Conservation (phyloP, 176 grass and related monocot species). For the Rhynchospora tenuis region DNA sequence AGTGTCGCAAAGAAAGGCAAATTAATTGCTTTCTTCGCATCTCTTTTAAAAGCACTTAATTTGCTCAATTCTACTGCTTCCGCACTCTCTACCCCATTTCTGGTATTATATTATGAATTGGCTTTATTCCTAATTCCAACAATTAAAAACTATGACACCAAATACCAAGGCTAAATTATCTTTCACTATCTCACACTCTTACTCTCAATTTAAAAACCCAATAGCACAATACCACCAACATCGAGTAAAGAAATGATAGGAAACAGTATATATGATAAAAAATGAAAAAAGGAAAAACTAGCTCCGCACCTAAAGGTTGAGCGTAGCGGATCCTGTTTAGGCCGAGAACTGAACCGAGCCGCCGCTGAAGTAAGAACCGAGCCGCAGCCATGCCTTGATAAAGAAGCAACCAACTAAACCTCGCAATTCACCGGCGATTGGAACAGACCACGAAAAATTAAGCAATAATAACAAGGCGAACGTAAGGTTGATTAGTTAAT, state of each 20-base stretch:
- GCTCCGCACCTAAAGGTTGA: neutral
- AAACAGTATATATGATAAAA: neutral
- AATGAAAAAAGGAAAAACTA: neutral
- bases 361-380: constrained; percentile 12
- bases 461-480: neutral
- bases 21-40: neutral
- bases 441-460: neutral
- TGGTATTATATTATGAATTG: neutral
- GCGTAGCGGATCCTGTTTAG: neutral
- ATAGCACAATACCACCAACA: neutral
- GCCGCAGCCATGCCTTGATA: constrained; percentile 43
- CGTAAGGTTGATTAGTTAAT: neutral
- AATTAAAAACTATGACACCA: neutral
- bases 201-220: neutral
- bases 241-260: neutral
- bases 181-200: neutral
- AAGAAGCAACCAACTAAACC: neutral
- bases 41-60: neutral
- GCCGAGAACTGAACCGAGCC: neutral
- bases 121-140: neutral
- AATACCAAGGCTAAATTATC: neutral
- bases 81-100: neutral
- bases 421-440: neutral
- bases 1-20: neutral
- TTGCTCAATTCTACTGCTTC: neutral